phyloP scores from a whole-genome alignment of 2,329 filamentous ascomycete genomes.

The Apiospora aurea region DNA sequence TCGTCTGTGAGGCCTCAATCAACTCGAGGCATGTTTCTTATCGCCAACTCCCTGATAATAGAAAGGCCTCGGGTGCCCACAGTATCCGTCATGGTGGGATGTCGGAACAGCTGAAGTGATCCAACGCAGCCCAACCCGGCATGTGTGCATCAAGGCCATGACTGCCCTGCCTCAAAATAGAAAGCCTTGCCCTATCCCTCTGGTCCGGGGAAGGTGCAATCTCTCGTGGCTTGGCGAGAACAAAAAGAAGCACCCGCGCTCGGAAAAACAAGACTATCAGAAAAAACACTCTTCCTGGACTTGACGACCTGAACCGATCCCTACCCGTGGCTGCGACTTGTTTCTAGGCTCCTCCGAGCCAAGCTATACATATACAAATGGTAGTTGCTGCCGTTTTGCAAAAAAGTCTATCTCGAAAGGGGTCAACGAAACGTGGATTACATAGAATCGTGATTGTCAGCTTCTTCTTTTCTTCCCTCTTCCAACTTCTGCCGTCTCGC shows the following conservation, averaged over 20 bases:
- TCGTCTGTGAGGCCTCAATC: not conserved
- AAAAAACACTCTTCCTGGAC: not conserved
- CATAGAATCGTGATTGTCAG: not conserved
- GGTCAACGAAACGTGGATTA: not conserved
- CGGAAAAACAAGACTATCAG: too few species aligned
- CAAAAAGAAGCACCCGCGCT: too few species aligned
- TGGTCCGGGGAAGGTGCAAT: not conserved
- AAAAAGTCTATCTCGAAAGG: not conserved
- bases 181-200: too few species aligned
- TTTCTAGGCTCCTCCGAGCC: slow-evolving; percentile 6
- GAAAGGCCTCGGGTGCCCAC: not conserved
- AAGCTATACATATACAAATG: not conserved
- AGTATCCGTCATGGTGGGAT: slow-evolving; percentile 2
- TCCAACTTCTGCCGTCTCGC: not conserved
- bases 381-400: not conserved
- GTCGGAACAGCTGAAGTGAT: not conserved
- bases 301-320: not conserved
- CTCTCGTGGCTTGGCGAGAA: not conserved
- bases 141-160: not conserved
- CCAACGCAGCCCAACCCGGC: not conserved
- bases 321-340: not conserved
- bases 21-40: slow-evolving; percentile 1
- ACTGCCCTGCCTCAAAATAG: not conserved
- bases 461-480: not conserved
- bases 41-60: not conserved